Base-by-base conservation (phyloP, 345 rosid genomes). In the Lagerstroemia speciosa region DNA sequence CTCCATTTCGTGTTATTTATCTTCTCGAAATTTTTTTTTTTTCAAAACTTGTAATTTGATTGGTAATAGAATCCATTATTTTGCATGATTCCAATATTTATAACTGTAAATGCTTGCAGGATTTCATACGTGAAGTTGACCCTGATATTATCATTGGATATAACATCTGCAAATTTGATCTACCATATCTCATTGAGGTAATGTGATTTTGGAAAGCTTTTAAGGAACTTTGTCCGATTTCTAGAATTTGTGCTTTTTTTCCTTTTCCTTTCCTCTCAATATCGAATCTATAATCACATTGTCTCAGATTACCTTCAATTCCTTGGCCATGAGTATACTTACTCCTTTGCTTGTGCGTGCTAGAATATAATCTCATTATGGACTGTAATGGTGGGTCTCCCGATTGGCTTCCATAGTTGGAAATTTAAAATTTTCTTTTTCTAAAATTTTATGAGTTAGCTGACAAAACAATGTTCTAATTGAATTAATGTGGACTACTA, bases 181-280 rank as follows among this genome's bases (percentile, higher is more conserved):
- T 94, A 82, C 99, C 99, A 29, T 94, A 94, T 80, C 90, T 94
- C 72, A 86, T 94, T 38, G 96, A 94, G 99, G 99, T 94, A 83
- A 74, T 65, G 69, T 70, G 75, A 69, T 57, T 66, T 6, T 52
- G 68, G 64, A 38, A 53, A 75, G 63, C 63, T 10, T 34, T 12
- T 58, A 27, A 57, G 32, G 62, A 58, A 58, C 63, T 6, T 55
- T 19, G 19, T 53, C 29, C 2, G 10, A n/a, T 14, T n/a, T 53
- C 29, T 53, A 8, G 7, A 27, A 37, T 70, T 41, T 67, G 34
- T 67, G 15, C 55, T 48, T 71, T 46, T 31, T 62, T 68, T 46
- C 48, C 57, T n/a, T n/a, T n/a, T 50, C 19, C 55, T 50, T 19
- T 50, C 26, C 2, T 36, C 38, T 36, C 38, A 2, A 22, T 50